Percentiles rank a stretch among this genome's conserved stretches.
Evolutionary conservation across 208 protist species (phyloP).

Genomic region (Trypanosoma scelopori): DNA sequence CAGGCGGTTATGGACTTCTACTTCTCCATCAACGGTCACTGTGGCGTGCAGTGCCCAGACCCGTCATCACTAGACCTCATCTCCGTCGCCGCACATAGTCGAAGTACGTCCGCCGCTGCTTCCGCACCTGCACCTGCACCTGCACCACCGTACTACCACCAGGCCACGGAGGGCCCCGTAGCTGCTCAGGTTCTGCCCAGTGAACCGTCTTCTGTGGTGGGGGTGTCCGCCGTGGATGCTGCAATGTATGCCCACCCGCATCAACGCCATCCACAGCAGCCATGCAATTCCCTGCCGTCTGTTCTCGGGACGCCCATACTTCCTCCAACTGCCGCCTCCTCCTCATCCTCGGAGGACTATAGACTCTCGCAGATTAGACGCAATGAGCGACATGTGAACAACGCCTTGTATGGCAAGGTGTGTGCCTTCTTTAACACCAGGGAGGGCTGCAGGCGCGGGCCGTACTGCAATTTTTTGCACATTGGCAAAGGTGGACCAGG

Average conservation of each 20-base stretch:
- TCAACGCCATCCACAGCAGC: constrained; percentile 8
- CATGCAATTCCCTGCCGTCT: not conserved
- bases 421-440: constrained; percentile 69
- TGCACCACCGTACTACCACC: not conserved
- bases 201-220: not conserved
- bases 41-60: constrained; percentile 45
- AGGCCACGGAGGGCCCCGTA: too few relatives aligned
- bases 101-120: not conserved
- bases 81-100: not conserved
- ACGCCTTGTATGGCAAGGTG: constrained; percentile 36
- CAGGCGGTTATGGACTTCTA: constrained; percentile 84
- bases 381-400: constrained; percentile 71
- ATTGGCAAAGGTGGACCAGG: constrained; percentile 30
- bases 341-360: constrained; percentile 49
- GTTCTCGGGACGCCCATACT: constrained; percentile 12
- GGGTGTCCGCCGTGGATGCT: not conserved
- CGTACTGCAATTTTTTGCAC: constrained; percentile 66
- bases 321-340: not conserved
- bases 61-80: constrained; percentile 23
- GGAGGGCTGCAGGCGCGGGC: constrained; percentile 67
- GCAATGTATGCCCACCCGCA: not conserved
- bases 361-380: constrained; percentile 67
- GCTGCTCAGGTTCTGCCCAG: not conserved
- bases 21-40: constrained; percentile 56
- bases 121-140: not conserved